Evolutionary conservation across 176 grass and related monocot species (phyloP), one percentile per base, ranked within the genome.

Genomic region (Oryza longistaminata): DNA sequence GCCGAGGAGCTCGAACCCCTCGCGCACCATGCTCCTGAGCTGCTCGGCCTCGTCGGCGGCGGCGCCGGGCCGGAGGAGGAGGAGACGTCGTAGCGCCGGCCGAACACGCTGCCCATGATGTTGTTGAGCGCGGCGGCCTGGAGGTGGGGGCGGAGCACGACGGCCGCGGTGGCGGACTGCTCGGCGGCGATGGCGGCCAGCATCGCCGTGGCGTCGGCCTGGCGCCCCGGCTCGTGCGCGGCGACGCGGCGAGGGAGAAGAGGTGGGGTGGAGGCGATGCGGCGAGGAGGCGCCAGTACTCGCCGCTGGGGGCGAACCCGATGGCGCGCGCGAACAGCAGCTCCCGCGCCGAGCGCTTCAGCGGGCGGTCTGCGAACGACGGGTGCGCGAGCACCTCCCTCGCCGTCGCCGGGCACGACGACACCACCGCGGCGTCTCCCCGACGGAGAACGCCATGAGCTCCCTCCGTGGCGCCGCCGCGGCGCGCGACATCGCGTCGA

Each of bases 51-150:
- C 91, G 8, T 33, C 48, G 25, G 48, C 58, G 27, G 27, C 27
- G 27, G 27, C 27, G 13, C 15, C 21, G 74, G 5, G 1, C n/a
- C n/a, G 37, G 42, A 13, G 42, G 1, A 6, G 5, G 78, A 24
- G 1, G 80, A 61, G 7, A 84, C 29, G 34, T 92, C 85, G 49
- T 90, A 92, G 2, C 91, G 89, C 71, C 50, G 81, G 16, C 94
- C 91, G 60, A 97, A 97, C 6, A 97, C 94, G 61, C 91, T 88
- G 15, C 89, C 91, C 94, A 97, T 94, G 70, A 97, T 97, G 81
- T 93, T 97, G 74, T 97, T 97, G 24, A 97, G 74, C 0, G 94
- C 89, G 0, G 94, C 94, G 70, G 42, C 69, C 66, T 94, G 94
- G 79, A 97, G 81, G 68, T 97, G 94, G 1, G 39, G 19, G 1